Conservation (phyloP, 2,329 filamentous ascomycete species). For the Diplodia sapinea region DNA sequence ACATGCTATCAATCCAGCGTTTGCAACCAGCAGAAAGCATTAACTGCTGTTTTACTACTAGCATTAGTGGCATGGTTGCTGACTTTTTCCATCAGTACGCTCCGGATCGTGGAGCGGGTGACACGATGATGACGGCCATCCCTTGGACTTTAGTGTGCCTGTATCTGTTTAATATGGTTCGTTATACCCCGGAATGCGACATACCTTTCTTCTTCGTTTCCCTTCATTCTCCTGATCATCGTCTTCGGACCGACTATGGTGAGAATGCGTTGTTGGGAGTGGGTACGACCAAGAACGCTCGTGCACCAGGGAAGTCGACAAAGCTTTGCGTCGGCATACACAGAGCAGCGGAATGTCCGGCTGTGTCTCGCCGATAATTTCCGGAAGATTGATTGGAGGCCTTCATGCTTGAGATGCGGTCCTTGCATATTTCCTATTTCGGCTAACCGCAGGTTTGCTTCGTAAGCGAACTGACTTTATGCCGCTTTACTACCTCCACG, state of each 20-base stretch:
- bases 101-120: constrained; percentile 37
- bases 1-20: constrained; percentile 51
- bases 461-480: constrained; percentile 3
- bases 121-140: constrained; percentile 11
- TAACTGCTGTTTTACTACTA: constrained; percentile 79
- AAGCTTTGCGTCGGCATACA: neutral
- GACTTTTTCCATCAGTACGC: constrained; percentile 80
- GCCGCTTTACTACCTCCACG: no score
- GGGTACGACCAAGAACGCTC: constrained; percentile 24
- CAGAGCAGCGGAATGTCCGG: neutral
- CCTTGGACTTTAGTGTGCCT: constrained; percentile 5
- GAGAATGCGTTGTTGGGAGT: constrained; percentile 20
- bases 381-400: neutral
- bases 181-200: constrained; percentile 28
- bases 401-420: neutral
- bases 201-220: constrained; percentile 24
- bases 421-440: neutral
- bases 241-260: constrained; percentile 16
- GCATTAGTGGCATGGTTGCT: constrained; percentile 87
- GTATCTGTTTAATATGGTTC: constrained; percentile 28
- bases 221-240: constrained; percentile 25
- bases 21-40: constrained; percentile 68
- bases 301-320: constrained; percentile 18
- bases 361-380: neutral
- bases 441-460: constrained; percentile 18